phyloP scores from a whole-genome alignment of 345 rosid genomes.

The Citrus hindsii region DNA sequence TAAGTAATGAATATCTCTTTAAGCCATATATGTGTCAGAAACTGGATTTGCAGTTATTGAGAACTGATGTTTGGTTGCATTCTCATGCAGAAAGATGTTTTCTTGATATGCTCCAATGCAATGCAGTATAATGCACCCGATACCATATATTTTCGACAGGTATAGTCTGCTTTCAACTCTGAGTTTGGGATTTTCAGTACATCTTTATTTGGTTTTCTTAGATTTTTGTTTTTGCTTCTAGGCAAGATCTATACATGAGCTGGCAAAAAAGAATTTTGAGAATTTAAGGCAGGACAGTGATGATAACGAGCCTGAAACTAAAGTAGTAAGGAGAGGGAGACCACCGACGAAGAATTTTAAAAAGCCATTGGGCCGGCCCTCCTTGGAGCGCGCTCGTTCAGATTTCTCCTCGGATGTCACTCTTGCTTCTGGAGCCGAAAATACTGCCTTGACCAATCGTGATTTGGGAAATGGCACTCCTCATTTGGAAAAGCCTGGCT shows the following conservation, averaged over 20 bases:
- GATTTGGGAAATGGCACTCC: slow-evolving; percentile 39
- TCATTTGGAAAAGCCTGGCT: slow-evolving; percentile 34
- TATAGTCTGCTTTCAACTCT: slow-evolving; percentile 20
- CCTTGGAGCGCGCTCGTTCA: slow-evolving; percentile 36
- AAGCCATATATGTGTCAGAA: too few species aligned
- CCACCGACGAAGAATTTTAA: slow-evolving; percentile 54
- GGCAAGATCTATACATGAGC: slow-evolving; percentile 88
- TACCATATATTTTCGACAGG: slow-evolving; percentile 85
- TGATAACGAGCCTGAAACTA: slow-evolving; percentile 47
- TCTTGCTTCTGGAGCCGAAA: slow-evolving; percentile 51
- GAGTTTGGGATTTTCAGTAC: not conserved
- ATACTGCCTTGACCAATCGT: slow-evolving; percentile 24
- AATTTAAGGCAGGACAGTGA: slow-evolving; percentile 85
- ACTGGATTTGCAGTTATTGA: not conserved
- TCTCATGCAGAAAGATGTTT: slow-evolving; percentile 63
- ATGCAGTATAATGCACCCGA: slow-evolving; percentile 90
- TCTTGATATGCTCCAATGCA: slow-evolving; percentile 76
- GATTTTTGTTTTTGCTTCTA: slow-evolving; percentile 18
- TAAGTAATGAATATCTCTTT: not conserved
- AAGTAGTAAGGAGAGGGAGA: slow-evolving; percentile 61
- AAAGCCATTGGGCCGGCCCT: slow-evolving; percentile 47
- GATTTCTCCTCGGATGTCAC: slow-evolving; percentile 50
- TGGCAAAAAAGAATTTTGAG: slow-evolving; percentile 74
- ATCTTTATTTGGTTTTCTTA: slow-evolving; percentile 13
- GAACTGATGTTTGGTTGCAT: slow-evolving; percentile 1